A percentile compares a stretch with the other conserved stretches of the same genome.
phyloP scores from a whole-genome alignment of 306 rosid species.

The Corylus heterophylla region DNA sequence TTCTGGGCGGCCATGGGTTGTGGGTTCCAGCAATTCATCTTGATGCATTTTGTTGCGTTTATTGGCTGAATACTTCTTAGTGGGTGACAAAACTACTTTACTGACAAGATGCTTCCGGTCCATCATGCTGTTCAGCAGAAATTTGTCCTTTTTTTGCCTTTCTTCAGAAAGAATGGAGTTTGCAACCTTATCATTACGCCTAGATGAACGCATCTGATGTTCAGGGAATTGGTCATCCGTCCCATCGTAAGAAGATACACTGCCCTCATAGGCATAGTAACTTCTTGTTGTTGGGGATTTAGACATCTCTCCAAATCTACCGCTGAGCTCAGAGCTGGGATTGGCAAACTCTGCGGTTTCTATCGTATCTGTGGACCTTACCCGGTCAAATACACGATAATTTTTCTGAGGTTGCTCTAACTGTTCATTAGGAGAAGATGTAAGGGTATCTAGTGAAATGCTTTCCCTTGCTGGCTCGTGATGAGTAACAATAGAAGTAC shows the following conservation, averaged over 20 bases:
- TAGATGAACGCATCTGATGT: constrained; percentile 30
- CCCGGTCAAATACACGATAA: constrained; percentile 25
- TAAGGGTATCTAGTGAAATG: constrained; percentile 30
- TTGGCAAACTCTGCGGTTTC: constrained; percentile 33
- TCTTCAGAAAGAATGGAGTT: constrained; percentile 39
- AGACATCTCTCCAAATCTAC: constrained; percentile 29
- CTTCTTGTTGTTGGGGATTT: constrained; percentile 46
- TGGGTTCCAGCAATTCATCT: constrained; percentile 41
- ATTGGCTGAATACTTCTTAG: constrained; percentile 39
- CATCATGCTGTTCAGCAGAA: constrained; percentile 29
- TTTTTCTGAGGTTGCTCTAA: constrained; percentile 34
- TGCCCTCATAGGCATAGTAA: constrained; percentile 63
- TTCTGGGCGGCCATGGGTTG: constrained; percentile 32
- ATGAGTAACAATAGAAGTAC: constrained; percentile 33
- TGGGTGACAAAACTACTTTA: constrained; percentile 28
- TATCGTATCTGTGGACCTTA: constrained; percentile 35
- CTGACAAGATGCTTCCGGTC: constrained; percentile 39
- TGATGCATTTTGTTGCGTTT: constrained; percentile 39
- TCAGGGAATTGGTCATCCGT: constrained; percentile 43
- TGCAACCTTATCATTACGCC: constrained; percentile 22
- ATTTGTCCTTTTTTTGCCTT: constrained; percentile 43
- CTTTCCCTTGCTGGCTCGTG: constrained; percentile 29
- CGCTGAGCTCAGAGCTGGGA: constrained; percentile 46
- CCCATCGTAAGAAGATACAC: constrained; percentile 72
- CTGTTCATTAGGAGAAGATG: constrained; percentile 38